phyloP scores from a whole-genome alignment of 768 basidiomycete genomes.

The Trametes sanguinea region DNA sequence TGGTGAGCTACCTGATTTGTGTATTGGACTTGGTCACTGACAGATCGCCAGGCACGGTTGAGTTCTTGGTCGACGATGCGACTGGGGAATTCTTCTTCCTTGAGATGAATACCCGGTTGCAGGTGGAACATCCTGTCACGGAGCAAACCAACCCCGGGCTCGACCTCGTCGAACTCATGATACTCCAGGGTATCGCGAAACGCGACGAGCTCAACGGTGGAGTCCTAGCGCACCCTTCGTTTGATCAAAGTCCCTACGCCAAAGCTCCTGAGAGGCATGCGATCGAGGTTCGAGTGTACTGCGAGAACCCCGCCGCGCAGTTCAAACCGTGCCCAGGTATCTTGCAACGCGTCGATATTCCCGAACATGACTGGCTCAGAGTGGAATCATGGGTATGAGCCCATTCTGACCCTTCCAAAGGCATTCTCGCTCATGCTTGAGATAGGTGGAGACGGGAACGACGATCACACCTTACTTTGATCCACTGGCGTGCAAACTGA shows the following conservation, averaged over 20 bases:
- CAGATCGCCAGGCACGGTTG: conserved; percentile 52
- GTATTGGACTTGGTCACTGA: not conserved
- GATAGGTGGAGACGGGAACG: conserved; percentile 42
- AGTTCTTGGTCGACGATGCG: conserved; percentile 60
- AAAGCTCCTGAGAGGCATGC: conserved; percentile 36
- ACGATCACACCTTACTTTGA: conserved; percentile 56
- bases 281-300: conserved; percentile 61
- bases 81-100: conserved; percentile 63
- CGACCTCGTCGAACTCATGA: conserved; percentile 67
- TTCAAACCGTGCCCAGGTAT: conserved; percentile 64
- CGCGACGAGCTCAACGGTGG: conserved; percentile 13
- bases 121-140: conserved; percentile 72
- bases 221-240: conserved; percentile 26
- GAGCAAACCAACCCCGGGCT: conserved; percentile 55
- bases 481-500: conserved; percentile 60
- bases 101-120: conserved; percentile 70
- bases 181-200: conserved; percentile 53
- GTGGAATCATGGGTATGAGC: conserved; percentile 57
- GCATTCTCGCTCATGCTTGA: not conserved
- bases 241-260: conserved; percentile 43
- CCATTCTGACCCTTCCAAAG: conserved; percentile 5
- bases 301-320: conserved; percentile 59
- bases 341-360: conserved; percentile 54
- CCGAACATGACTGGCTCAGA: conserved; percentile 51
- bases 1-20: conserved; percentile 36